A percentile compares a stretch with the other conserved stretches of the same genome.
Conservation (phyloP, 257 asterid species). For the Fraxinus anomala region DNA sequence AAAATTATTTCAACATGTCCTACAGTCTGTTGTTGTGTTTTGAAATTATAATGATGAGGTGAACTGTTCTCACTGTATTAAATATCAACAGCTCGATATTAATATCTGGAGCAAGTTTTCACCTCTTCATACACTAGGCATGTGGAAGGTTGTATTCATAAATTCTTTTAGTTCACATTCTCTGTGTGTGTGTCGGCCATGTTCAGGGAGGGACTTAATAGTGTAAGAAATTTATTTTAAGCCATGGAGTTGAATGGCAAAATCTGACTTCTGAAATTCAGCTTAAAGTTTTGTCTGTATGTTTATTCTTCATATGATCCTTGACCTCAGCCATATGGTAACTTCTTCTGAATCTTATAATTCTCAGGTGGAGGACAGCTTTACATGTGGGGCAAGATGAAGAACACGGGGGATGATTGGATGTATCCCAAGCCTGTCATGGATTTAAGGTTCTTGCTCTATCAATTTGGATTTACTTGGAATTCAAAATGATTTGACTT, state of each 20-base stretch:
- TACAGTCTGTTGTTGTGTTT: neutral
- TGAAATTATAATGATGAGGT: neutral
- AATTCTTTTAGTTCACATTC: neutral
- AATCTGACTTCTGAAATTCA: neutral
- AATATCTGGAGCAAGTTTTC: neutral
- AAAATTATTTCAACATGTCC: neutral
- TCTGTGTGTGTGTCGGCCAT: neutral
- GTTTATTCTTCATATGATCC: neutral
- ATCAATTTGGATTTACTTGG: conserved; percentile 12
- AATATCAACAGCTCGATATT: neutral
- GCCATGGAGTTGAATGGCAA: neutral
- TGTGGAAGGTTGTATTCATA: neutral
- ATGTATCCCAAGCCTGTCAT: conserved; percentile 98
- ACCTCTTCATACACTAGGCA: neutral
- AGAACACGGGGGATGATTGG: conserved; percentile 94
- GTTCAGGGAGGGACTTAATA: neutral
- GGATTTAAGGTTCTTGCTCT: conserved; percentile 79
- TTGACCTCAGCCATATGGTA: conserved; percentile 3
- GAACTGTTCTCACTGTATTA: neutral
- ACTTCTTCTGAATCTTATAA: conserved; percentile 16
- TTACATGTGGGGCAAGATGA: conserved; percentile 99
- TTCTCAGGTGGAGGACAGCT: conserved; percentile 95
- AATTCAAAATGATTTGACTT: neutral
- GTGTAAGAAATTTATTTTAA: neutral
- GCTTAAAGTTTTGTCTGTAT: neutral